Evolutionary conservation across 2,329 filamentous ascomycete genomes (phyloP), one percentile per base, ranked within the genome.

Genomic region (Fonsecaea erecta): DNA sequence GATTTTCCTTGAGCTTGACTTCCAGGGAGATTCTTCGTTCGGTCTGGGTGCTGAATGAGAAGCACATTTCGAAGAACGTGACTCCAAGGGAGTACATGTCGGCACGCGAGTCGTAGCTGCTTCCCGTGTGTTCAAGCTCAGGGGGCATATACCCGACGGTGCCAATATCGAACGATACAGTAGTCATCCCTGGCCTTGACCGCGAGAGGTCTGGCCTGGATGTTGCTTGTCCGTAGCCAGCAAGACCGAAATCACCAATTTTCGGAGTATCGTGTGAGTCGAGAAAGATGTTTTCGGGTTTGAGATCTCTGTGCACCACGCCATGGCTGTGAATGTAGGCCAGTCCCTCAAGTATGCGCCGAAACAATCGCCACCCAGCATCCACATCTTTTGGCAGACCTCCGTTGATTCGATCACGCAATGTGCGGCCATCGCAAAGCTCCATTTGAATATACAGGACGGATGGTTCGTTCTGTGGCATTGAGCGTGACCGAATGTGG

Each of bases 371-470:
- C 95, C 95, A 99, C 16, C 90, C 86, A 72, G 96, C 90, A 30
- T 92, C 85, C 1, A 85, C 83, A 63, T 93, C 88, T 71, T 91
- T 88, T 71, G 87, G 86, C 11, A 98, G 80, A 32, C 88, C 89
- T 72, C 89, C 87, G 35, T 60, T 62, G 63, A 99, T 96, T 32
- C 97, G 79, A 81, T 98, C 93, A 21, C 93, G 89, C 34, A 99
- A 84, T 0, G 95, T 98, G 70, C 91, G 87, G 74, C 94, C 95
- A 75, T 98, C 94, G 74, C 95, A 99, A 71, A 97, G 96, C 75
- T 99, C 95, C 95, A 99, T 99, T 66, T 96, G 95, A 62, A 99
- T 98, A 75, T 97, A 99, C 48, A 99, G 83, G 6, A 93, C 89
- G 0, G 90, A 93, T 59, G 64, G 59, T 37, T 66, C 64, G 18